phyloP scores from a whole-genome alignment of 306 rosid genomes.

The Vigna unguiculata region DNA sequence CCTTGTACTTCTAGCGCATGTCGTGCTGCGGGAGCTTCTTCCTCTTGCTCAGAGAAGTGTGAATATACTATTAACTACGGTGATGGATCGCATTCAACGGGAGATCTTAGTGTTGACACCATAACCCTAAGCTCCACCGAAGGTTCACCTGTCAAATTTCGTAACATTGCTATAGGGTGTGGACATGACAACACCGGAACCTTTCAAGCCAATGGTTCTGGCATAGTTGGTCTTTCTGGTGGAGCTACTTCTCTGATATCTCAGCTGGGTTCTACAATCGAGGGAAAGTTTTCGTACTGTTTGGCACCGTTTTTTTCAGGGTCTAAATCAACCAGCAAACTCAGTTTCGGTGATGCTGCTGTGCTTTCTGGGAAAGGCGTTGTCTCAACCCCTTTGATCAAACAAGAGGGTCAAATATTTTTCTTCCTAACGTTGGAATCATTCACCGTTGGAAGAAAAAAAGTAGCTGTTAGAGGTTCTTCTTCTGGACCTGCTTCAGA shows the following conservation, averaged over 20 bases:
- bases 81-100: constrained; percentile 37
- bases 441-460: neutral
- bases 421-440: constrained; percentile 27
- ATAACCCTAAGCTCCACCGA: constrained; percentile 41
- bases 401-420: rapidly evolving
- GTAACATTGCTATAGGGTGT: constrained; percentile 53
- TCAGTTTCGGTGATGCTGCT: constrained; percentile 40
- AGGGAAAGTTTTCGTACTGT: constrained; percentile 63
- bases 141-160: constrained; percentile 32
- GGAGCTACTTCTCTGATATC: constrained; percentile 47
- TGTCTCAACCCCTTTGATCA: constrained; percentile 32
- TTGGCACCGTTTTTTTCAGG: constrained; percentile 13
- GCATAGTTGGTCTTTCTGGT: constrained; percentile 67
- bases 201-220: constrained; percentile 26
- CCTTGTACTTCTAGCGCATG: neutral
- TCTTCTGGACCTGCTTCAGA: neutral
- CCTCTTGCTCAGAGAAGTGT: constrained; percentile 39
- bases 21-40: rapidly evolving
- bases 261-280: constrained; percentile 47
- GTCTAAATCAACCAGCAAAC: neutral
- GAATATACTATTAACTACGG: constrained; percentile 40
- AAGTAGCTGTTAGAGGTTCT: neutral
- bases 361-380: constrained; percentile 14
- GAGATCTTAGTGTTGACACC: constrained; percentile 40
- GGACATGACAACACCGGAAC: neutral